Conservation (phyloP, 2,329 filamentous ascomycete species). For the Colletotrichum lindemuthianum region DNA sequence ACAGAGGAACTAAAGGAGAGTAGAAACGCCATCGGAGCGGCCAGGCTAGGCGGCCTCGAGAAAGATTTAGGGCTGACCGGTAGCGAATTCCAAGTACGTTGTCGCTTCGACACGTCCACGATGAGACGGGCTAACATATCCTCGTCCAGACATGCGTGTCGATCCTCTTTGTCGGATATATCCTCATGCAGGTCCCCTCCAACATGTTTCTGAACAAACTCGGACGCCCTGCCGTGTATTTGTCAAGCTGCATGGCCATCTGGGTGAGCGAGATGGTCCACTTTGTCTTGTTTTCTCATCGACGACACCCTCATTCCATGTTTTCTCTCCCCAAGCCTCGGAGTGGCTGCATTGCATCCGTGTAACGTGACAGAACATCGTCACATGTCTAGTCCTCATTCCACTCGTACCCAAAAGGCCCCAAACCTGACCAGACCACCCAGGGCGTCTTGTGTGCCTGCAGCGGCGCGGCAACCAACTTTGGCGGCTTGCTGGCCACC, state of each 20-base stretch:
- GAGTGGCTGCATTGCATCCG: constrained; percentile 5
- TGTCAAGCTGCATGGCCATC: constrained; percentile 33
- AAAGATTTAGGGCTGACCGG: constrained; percentile 45
- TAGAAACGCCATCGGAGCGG: constrained; percentile 58
- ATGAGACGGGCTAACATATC: constrained; percentile 37
- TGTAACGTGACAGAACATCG: constrained; percentile 9
- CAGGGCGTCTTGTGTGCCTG: constrained; percentile 34
- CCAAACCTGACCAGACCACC: not conserved
- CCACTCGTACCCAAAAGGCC: not conserved
- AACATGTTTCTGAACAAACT: constrained; percentile 36
- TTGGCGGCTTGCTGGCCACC: constrained; percentile 22
- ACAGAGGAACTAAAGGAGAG: not conserved
- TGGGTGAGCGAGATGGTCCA: constrained; percentile 44
- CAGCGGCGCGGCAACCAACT: constrained; percentile 27
- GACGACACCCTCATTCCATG: constrained; percentile 45
- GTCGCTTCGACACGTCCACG: constrained; percentile 24
- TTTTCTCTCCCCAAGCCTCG: constrained; percentile 20
- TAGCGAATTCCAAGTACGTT: constrained; percentile 48
- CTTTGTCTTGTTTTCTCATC: constrained; percentile 42
- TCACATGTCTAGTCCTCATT: not conserved
- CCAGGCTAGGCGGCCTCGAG: constrained; percentile 59
- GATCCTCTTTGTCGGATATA: constrained; percentile 39
- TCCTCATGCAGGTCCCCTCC: constrained; percentile 44
- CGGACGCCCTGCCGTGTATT: constrained; percentile 39
- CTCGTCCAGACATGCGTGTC: constrained; percentile 37